phyloP scores from a whole-genome alignment of 306 rosid genomes.

The Casuarina cunninghamiana region DNA sequence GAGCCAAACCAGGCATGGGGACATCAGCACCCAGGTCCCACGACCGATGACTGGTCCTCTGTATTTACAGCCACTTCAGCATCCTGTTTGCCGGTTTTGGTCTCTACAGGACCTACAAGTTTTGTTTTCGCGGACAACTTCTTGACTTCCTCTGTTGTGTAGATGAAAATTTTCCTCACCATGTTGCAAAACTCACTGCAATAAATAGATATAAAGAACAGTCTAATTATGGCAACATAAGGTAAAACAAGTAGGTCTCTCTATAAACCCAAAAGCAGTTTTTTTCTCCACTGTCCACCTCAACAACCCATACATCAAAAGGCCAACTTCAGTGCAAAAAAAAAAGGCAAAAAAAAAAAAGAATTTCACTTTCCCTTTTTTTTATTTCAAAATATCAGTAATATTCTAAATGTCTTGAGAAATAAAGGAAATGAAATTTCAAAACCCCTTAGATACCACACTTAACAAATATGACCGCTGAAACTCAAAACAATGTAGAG shows the following conservation, averaged over 20 bases:
- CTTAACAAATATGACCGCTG: background rate
- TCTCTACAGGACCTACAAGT: constrained; percentile 53
- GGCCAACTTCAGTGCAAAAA: background rate
- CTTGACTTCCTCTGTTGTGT: constrained; percentile 87
- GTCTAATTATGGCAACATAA: too few relatives aligned
- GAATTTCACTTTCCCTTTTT: background rate
- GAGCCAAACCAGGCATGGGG: constrained; percentile 10
- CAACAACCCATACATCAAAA: background rate
- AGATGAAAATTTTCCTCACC: constrained; percentile 90
- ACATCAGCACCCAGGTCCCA: constrained; percentile 63
- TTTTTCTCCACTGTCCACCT: background rate
- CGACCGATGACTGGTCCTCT: constrained; percentile 74
- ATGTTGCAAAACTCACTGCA: constrained; percentile 93
- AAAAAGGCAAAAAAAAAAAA: background rate
- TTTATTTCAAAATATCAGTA: background rate
- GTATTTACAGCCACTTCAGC: constrained; percentile 62
- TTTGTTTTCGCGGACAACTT: constrained; percentile 81
- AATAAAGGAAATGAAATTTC: background rate
- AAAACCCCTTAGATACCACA: background rate
- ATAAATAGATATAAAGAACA: constrained; percentile 20
- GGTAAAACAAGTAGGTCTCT: background rate
- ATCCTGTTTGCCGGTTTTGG: constrained; percentile 60
- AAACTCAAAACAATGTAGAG: background rate
- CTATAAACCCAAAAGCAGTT: background rate
- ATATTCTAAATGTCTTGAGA: background rate